Base-by-base conservation (phyloP, 139 green algal genomes). In the Gonium pectorale region DNA sequence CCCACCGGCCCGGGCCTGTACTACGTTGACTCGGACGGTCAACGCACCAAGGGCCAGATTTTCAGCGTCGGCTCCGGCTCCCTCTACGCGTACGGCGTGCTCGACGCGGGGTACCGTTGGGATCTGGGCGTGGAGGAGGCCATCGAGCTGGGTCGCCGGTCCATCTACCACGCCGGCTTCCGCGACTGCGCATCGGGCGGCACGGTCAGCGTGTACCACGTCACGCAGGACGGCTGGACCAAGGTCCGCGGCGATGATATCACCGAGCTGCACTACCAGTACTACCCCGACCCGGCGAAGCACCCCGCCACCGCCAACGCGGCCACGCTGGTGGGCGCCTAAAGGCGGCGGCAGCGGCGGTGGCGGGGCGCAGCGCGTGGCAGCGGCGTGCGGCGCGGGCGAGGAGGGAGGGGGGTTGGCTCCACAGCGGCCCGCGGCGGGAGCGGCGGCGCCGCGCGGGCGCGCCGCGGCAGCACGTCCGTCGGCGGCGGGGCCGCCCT, bases 91-190 rank as follows among this genome's bases (percentile, higher is more conserved):
- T 99, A 99, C 71, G 97, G 98, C 56, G 95, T 99, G 35, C 90
- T 99, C 35, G 98, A 99, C 85, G 62, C 93, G 43, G 97, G 97
- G 0, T 99, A 97, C 93, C 89, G 79, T 19, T 97, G 95, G 94
- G 96, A 99, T 85, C 85, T 99, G 92, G 80, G n/a, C 41, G 88
- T 97, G 31, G 97, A 98, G 29, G 96, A 99, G 56, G 98, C 98
- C 0, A 88, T 96, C 52, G 97, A 99, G 92, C 90, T 99, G 68
- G 98, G 93, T 13, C 90, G 92, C 60, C 87, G 97, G 13, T 90
- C 98, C 63, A 99, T 99, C 89, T 99, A 99, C 91, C 98, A 99
- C 87, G 98, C 98, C 63, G 99, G 96, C 37, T 99, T 99, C 90
- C 90, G 98, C 15, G 98, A 99, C 89, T 96, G 96, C n/a, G 95